phyloP scores from a whole-genome alignment of 176 grass and related monocot genomes.

The Thinopyrum elongatum region DNA sequence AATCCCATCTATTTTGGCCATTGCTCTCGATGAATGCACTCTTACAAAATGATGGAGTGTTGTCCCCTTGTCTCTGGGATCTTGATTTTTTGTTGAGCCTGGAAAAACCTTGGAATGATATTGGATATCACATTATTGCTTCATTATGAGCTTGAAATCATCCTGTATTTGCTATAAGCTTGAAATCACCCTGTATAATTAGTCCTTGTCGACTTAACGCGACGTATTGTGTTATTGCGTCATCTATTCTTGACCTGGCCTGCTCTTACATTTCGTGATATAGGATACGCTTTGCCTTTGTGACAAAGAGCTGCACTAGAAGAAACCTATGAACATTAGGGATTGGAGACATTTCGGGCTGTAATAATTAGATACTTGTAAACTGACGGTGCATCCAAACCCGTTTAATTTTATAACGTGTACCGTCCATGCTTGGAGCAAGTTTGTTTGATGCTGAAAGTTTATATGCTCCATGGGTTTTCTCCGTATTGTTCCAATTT shows the following conservation, averaged over 20 bases:
- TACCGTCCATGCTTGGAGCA: neutral
- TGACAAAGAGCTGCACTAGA: conserved; percentile 40
- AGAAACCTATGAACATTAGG: conserved; percentile 35
- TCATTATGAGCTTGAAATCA: neutral
- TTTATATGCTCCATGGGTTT: neutral
- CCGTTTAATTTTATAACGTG: neutral
- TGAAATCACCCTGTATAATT: neutral
- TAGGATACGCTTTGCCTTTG: conserved; percentile 59
- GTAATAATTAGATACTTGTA: conserved; percentile 15
- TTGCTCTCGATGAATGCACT: no score
- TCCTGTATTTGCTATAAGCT: neutral
- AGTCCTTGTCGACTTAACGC: neutral
- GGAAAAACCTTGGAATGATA: neutral
- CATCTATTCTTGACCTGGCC: conserved; percentile 22
- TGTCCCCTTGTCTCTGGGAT: conserved; percentile 4
- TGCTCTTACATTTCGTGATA: conserved; percentile 35
- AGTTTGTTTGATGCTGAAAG: neutral
- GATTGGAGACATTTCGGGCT: conserved; percentile 22
- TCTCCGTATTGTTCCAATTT: no score
- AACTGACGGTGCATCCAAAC: neutral
- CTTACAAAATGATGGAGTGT: no score
- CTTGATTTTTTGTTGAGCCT: neutral
- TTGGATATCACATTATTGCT: neutral
- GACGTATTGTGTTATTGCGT: neutral
- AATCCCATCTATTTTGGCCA: no score